These are phyloP conservation scores for Saccharomyces hybrid DNA, from an alignment of 1,139 yeast genomes.

Conservation along the genomic window DNA sequence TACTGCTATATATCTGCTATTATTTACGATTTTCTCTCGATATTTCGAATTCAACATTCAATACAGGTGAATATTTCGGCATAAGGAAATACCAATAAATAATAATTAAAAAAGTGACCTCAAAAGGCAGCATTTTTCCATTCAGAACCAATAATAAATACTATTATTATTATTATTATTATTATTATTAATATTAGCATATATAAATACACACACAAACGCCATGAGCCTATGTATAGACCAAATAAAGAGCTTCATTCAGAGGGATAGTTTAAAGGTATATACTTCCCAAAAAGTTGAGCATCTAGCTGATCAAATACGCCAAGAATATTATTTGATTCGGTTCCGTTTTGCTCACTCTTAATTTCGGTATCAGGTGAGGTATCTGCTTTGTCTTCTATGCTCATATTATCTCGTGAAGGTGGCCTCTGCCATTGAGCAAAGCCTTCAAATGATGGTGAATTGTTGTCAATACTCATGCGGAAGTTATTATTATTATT, in stretches of 20 bases:
- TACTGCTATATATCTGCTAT: too few relatives aligned
- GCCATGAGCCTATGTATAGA: background rate
- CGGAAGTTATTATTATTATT: background rate
- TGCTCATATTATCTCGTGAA: constrained; percentile 1
- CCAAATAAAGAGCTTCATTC: background rate
- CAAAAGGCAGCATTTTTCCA: background rate
- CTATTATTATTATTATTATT: background rate
- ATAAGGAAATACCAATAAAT: too few relatives aligned
- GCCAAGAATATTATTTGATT: constrained; percentile 55
- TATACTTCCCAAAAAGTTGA: constrained; percentile 71
- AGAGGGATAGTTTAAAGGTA: constrained; percentile 39
- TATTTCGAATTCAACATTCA: too few relatives aligned
- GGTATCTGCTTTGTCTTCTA: background rate
- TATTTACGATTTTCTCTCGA: too few relatives aligned
- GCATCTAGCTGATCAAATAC: constrained; percentile 77
- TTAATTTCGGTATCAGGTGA: background rate
- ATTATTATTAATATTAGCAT: background rate
- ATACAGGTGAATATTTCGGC: too few relatives aligned
- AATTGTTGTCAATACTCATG: background rate
- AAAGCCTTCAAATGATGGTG: background rate
- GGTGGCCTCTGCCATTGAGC: constrained; percentile 1
- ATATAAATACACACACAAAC: background rate
- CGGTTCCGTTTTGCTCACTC: constrained; percentile 11
- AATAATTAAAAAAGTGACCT: background rate
- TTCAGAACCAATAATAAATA: background rate